Percentiles rank a stretch among this genome's conserved stretches.
Conservation (phyloP, 2,329 filamentous ascomycete genomes). For the Botrytis fragariae region DNA sequence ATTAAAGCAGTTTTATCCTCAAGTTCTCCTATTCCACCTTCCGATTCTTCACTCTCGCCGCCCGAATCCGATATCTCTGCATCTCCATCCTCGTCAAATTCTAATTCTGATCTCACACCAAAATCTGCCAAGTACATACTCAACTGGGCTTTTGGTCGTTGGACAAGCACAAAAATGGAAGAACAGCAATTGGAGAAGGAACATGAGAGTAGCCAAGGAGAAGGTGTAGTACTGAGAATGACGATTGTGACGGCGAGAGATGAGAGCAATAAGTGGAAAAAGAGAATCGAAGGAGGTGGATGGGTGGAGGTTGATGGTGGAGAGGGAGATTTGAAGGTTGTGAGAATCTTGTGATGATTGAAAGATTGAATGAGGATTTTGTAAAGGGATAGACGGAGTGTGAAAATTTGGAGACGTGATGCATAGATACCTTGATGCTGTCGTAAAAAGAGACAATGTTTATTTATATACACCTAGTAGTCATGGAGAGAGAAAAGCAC, state of each 20-base stretch:
- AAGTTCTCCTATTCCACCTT: conserved; percentile 47
- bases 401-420: not conserved
- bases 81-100: conserved; percentile 14
- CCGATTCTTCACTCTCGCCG: conserved; percentile 46
- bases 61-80: conserved; percentile 33
- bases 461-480: too few species aligned
- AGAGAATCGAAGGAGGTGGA: conserved; percentile 54
- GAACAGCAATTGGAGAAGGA: conserved; percentile 44
- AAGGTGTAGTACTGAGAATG: conserved; percentile 57
- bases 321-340: not conserved
- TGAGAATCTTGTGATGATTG: conserved; percentile 6
- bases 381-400: not conserved
- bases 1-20: conserved; percentile 72
- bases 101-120: not conserved
- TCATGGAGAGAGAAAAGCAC: too few species aligned
- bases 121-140: conserved; percentile 68
- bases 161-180: conserved; percentile 74
- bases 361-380: not conserved
- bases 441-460: not conserved
- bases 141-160: conserved; percentile 97
- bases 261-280: conserved; percentile 75
- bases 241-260: conserved; percentile 72
- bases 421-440: not conserved
- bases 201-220: conserved; percentile 54
- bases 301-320: conserved; percentile 8